Evolutionary conservation across 2,329 filamentous ascomycete species (phyloP).

Genomic region (Botrytis cinerea): DNA sequence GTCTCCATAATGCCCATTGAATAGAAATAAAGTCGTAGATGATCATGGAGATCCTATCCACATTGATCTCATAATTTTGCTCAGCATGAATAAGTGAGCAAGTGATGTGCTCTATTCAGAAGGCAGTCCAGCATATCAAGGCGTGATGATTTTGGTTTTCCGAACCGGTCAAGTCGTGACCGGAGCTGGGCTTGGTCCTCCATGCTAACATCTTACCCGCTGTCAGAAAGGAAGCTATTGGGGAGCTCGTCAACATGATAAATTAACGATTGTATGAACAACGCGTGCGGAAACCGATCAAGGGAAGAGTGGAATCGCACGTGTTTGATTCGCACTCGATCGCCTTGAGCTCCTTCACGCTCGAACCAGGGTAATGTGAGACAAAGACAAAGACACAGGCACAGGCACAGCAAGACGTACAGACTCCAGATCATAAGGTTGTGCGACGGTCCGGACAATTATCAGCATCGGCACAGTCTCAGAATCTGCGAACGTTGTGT

Average conservation of each 20-base stretch:
- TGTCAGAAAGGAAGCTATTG: slow-evolving; percentile 11
- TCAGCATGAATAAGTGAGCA: background rate
- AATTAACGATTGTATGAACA: background rate
- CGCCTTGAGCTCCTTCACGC: background rate
- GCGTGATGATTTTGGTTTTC: background rate
- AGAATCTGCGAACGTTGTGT: slow-evolving; percentile 4
- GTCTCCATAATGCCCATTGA: slow-evolving; percentile 4
- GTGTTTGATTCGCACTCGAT: slow-evolving; percentile 20
- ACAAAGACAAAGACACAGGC: background rate
- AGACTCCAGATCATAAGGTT: background rate
- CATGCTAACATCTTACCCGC: slow-evolving; percentile 2
- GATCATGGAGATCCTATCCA: slow-evolving; percentile 17
- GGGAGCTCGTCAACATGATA: slow-evolving; percentile 3
- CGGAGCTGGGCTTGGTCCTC: background rate
- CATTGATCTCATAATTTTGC: background rate
- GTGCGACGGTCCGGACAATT: slow-evolving; percentile 22
- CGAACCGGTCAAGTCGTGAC: background rate
- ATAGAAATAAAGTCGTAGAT: background rate
- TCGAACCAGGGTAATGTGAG: background rate
- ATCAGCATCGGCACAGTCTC: slow-evolving; percentile 18
- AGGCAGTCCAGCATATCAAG: background rate
- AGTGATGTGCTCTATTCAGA: background rate
- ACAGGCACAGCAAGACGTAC: background rate
- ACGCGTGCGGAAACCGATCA: background rate
- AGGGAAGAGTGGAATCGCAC: slow-evolving; percentile 1